Percentiles rank a stretch among this genome's conserved stretches.
phyloP scores from a whole-genome alignment of 129 eudicot genomes.

The Cynara cardunculus region DNA sequence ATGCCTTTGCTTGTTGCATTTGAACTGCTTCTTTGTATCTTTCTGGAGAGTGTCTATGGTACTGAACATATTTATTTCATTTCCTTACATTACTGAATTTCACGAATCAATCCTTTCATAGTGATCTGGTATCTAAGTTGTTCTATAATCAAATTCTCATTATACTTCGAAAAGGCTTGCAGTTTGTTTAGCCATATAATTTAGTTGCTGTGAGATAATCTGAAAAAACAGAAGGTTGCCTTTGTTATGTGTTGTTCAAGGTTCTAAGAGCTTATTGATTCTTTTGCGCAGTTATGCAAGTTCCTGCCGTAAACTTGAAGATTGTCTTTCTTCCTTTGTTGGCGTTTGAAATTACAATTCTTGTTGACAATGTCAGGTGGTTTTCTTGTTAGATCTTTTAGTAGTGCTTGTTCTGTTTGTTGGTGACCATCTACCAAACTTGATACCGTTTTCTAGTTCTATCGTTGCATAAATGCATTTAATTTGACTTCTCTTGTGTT shows the following conservation, averaged over 20 bases:
- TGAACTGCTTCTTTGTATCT: constrained; percentile 87
- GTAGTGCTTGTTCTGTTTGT: constrained; percentile 6
- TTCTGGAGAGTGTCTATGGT: constrained; percentile 67
- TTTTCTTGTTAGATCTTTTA: neutral
- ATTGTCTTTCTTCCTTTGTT: constrained; percentile 82
- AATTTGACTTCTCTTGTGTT: neutral
- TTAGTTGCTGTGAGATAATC: neutral
- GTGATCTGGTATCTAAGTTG: constrained; percentile 1
- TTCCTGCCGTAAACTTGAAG: constrained; percentile 77
- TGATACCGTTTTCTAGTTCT: neutral
- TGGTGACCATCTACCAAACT: neutral
- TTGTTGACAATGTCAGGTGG: constrained; percentile 85
- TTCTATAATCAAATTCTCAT: neutral
- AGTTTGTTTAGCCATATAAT: neutral
- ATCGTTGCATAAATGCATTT: neutral
- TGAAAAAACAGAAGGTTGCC: neutral
- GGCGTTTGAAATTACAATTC: constrained; percentile 65
- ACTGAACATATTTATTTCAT: constrained; percentile 13
- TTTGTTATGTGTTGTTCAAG: neutral
- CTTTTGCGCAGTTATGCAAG: constrained; percentile 14
- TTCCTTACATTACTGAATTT: neutral
- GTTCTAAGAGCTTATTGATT: constrained; percentile 10
- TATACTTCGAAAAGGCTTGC: neutral
- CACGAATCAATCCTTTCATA: neutral
- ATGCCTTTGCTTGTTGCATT: constrained; percentile 86